Evolutionary conservation across 768 basidiomycete genomes (phyloP).

Genomic region (Nevesoporus exiguus): DNA sequence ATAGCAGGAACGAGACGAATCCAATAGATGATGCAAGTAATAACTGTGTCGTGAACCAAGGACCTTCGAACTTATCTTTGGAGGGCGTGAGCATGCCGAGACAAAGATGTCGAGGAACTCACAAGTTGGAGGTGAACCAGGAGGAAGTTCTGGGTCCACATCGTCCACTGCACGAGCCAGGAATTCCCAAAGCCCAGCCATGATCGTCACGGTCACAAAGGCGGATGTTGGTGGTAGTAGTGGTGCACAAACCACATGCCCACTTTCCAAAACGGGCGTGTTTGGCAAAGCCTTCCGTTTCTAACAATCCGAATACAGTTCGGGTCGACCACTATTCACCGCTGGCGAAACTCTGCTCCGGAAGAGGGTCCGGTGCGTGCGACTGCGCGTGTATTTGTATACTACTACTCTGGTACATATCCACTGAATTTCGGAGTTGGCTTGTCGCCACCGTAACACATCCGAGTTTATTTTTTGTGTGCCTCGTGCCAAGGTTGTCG

Average conservation of each 20-base stretch:
- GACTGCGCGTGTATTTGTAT: not conserved
- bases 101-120: constrained; percentile 25
- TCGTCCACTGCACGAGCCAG: constrained; percentile 27
- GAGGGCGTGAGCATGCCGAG: constrained; percentile 4
- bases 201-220: constrained; percentile 2
- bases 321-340: too few relatives aligned
- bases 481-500: not conserved
- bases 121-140: constrained; percentile 65
- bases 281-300: constrained; percentile 16
- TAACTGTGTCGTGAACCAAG: constrained; percentile 94
- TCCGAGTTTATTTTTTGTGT: not conserved
- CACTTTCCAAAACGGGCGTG: constrained; percentile 17
- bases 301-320: not conserved
- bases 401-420: not conserved
- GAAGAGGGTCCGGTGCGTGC: not conserved
- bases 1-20: constrained; percentile 73
- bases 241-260: constrained; percentile 1
- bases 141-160: constrained; percentile 46
- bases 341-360: too few relatives aligned
- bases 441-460: not conserved
- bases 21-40: constrained; percentile 76
- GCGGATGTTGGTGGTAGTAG: not conserved
- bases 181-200: constrained; percentile 16
- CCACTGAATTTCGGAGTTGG: not conserved
- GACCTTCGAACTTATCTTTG: constrained; percentile 79